A percentile compares a stretch with the other conserved stretches of the same genome.
These are phyloP conservation scores for Sicyos edulis DNA, from an alignment of 306 rosid species.

Conservation along the genomic window DNA sequence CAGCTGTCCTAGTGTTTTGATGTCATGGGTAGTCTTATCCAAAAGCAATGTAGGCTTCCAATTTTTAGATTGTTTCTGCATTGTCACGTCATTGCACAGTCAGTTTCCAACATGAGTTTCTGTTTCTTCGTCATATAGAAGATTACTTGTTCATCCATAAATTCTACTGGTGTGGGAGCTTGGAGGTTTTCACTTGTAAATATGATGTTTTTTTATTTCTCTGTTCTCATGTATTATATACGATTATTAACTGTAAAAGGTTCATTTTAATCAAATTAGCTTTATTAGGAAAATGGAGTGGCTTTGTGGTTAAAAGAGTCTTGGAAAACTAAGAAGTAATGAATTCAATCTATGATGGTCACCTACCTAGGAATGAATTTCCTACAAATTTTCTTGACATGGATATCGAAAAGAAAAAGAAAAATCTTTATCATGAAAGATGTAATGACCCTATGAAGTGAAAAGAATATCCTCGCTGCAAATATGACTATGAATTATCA, in stretches of 20 bases:
- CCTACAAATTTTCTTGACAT: too few relatives aligned
- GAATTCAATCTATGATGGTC: too few relatives aligned
- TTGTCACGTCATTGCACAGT: neutral
- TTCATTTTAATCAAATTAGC: neutral
- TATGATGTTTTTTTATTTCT: neutral
- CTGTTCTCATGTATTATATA: neutral
- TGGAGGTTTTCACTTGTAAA: neutral
- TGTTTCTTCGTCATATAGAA: neutral
- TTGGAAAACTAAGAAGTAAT: too few relatives aligned
- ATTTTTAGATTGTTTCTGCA: neutral
- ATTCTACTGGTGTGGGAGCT: neutral
- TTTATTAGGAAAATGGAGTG: neutral
- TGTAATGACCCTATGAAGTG: neutral
- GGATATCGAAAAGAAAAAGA: too few relatives aligned
- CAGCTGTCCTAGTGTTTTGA: neutral
- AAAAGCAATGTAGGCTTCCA: neutral
- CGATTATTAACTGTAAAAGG: neutral
- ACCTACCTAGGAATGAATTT: too few relatives aligned
- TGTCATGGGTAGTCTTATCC: constrained; percentile 1
- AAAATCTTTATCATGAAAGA: neutral
- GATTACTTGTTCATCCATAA: neutral
- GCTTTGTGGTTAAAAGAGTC: too few relatives aligned
- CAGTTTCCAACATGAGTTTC: neutral
- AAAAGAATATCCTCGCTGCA: neutral
- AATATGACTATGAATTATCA: neutral